phyloP scores from a whole-genome alignment of 108 stramenopile genomes.

The Parietichytrium sp. region DNA sequence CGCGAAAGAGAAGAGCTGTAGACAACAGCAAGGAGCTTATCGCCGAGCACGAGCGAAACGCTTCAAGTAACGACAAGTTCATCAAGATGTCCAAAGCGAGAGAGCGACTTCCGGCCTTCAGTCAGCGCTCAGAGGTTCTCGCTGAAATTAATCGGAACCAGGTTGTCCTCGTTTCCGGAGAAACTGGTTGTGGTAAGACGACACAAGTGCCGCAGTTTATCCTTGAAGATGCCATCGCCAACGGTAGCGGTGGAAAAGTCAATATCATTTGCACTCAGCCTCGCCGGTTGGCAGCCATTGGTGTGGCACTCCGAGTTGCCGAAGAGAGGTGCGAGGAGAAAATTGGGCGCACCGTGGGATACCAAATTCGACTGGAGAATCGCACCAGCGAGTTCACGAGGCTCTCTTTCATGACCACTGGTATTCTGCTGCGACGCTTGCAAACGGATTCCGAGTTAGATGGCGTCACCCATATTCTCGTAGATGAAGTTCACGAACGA shows the following conservation, averaged over 20 bases:
- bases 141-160: background rate
- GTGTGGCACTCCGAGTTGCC: slow-evolving; percentile 60
- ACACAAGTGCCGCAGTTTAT: slow-evolving; percentile 78
- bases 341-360: slow-evolving; percentile 66
- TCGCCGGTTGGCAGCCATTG: slow-evolving; percentile 60
- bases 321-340: slow-evolving; percentile 48
- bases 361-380: slow-evolving; percentile 79
- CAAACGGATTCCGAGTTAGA: slow-evolving; percentile 72
- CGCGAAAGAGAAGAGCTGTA: background rate
- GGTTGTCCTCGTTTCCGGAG: slow-evolving; percentile 41
- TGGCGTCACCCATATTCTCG: slow-evolving; percentile 70
- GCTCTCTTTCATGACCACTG: slow-evolving; percentile 83
- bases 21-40: background rate
- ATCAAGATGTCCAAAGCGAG: background rate
- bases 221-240: slow-evolving; percentile 56
- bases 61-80: background rate
- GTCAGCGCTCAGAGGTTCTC: background rate
- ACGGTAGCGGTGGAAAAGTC: slow-evolving; percentile 54
- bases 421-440: slow-evolving; percentile 77
- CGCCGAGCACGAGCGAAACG: background rate
- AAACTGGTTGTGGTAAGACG: slow-evolving; percentile 71
- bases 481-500: slow-evolving; percentile 85
- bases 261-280: slow-evolving; percentile 71
- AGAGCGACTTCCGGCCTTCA: background rate
- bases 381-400: slow-evolving; percentile 66